Percentiles rank a stretch among this genome's conserved stretches.
Conservation (phyloP, 306 rosid species). For the Acacia crassicarpa region DNA sequence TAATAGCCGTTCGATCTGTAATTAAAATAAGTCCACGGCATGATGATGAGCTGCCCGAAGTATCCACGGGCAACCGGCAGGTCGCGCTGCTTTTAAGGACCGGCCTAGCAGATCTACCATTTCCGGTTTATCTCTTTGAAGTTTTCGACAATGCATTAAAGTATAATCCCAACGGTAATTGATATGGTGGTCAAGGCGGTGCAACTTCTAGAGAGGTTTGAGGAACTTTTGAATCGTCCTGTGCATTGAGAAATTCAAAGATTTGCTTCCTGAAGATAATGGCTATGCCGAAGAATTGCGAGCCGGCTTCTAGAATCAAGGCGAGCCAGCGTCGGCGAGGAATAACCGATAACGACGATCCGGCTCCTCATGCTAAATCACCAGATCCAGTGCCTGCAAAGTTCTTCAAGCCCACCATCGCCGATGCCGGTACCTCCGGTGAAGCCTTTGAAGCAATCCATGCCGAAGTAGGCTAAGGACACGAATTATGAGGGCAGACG, state of each 20-base stretch:
- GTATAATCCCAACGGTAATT: conserved; percentile 3
- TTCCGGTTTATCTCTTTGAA: not conserved
- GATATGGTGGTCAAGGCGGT: conserved; percentile 46
- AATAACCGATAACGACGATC: conserved; percentile 12
- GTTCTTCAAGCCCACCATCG: conserved; percentile 54
- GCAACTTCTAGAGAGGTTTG: conserved; percentile 55
- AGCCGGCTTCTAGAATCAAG: not conserved
- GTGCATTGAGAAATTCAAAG: not conserved
- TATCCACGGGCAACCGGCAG: conserved; percentile 58
- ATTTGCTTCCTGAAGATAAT: not conserved
- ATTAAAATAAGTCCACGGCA: conserved; percentile 23
- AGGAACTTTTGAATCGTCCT: conserved; percentile 31
- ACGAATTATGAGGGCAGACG: conserved; percentile 78
- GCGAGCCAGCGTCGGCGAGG: not conserved
- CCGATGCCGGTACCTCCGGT: conserved; percentile 40
- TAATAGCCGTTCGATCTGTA: conserved; percentile 32
- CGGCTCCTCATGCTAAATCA: conserved; percentile 13
- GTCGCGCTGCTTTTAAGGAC: conserved; percentile 84
- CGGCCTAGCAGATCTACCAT: conserved; percentile 7
- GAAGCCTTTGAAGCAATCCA: conserved; percentile 77
- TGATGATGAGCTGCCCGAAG: conserved; percentile 39
- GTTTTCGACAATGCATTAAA: conserved; percentile 60
- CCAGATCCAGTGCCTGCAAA: conserved; percentile 38
- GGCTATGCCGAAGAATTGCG: not conserved
- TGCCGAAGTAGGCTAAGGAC: conserved; percentile 83